Evolutionary conservation across 1,139 yeast species (phyloP), one percentile per base, ranked within the genome.

Genomic region (Blastobotrys illinoisensis): DNA sequence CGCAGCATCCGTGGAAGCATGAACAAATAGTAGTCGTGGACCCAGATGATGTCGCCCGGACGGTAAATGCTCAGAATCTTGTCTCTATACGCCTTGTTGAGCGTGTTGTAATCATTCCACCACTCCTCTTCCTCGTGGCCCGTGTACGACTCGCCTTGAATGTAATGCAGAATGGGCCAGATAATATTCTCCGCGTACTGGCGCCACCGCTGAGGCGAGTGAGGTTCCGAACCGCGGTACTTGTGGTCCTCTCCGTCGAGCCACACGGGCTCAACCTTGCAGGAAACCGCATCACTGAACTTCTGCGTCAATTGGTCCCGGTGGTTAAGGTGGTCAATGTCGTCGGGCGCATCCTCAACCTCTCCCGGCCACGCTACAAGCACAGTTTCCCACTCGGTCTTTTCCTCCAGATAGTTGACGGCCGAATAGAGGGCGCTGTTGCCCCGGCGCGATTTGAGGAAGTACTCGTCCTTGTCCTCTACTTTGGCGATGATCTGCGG

Each of bases 311-410:
- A 21, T 18, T 28, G 44, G 13, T 36, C 47, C 9, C 47, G 48
- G 23, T 20, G 11, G 48, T 43, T 45, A 2, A 47, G 20, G 20
- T 43, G 28, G 24, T 40, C 45, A 13, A 83, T 73, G 1, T 91
- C 88, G 51, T 79, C 82, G 47, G 74, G 71, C 49, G 71, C 18
- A 9, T 24, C 43, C 54, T 76, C 76, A 59, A 90, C 75, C 70
- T 90, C 98, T 24, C 99, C 99, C 0, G 97, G 87, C 99, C 99
- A 95, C 1, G 91, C 97, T 54, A 95, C 84, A 56, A 89, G 73
- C 60, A 89, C 88, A 49, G 91, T 85, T 61, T 89, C 95, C 95
- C 97, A 93, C 20, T 82, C 80, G 0, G 90, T 79, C 48, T 81
- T 82, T 51, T 83, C 80, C 46, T 64, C 59, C 56, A 93, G 73